Conservation (phyloP, 164 flowering plant genomes). For the Hamamelis virginiana region DNA sequence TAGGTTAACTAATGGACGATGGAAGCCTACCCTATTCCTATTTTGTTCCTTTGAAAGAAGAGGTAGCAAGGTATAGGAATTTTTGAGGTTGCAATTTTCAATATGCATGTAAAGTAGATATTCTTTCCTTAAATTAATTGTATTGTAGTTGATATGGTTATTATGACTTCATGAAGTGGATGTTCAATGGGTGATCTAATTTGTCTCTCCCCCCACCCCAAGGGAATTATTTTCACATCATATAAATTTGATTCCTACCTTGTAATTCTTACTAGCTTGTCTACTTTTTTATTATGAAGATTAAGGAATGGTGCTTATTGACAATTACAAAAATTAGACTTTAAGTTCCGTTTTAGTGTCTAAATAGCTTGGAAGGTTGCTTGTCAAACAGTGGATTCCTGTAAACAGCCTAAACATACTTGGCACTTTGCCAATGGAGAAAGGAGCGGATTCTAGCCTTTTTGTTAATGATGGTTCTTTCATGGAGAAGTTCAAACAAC, state of each 20-base stretch:
- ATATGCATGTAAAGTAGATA: background rate
- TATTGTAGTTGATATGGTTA: background rate
- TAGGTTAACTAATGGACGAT: too few species aligned
- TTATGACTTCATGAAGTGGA: background rate
- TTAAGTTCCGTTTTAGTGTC: conserved; percentile 21
- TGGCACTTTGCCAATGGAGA: conserved; percentile 52
- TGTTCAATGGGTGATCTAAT: background rate
- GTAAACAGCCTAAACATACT: conserved; percentile 16
- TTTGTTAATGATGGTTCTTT: conserved; percentile 96
- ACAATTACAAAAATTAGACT: background rate
- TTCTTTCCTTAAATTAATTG: background rate
- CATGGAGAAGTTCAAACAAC: conserved; percentile 91
- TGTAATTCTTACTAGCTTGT: background rate
- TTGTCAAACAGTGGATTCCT: conserved; percentile 42
- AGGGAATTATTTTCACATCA: too few species aligned
- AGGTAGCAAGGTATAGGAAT: background rate
- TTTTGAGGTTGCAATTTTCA: background rate
- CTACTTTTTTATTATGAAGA: background rate
- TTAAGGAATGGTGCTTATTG: background rate
- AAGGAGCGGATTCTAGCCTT: conserved; percentile 49
- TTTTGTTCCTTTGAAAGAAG: too few species aligned
- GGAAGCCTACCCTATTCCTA: too few species aligned
- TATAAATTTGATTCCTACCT: too few species aligned
- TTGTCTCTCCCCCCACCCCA: background rate
- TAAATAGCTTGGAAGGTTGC: conserved; percentile 42